A percentile compares a stretch with the other conserved stretches of the same genome.
phyloP scores from a whole-genome alignment of 139 green algal species.

The Axilococcus clingmanii region DNA sequence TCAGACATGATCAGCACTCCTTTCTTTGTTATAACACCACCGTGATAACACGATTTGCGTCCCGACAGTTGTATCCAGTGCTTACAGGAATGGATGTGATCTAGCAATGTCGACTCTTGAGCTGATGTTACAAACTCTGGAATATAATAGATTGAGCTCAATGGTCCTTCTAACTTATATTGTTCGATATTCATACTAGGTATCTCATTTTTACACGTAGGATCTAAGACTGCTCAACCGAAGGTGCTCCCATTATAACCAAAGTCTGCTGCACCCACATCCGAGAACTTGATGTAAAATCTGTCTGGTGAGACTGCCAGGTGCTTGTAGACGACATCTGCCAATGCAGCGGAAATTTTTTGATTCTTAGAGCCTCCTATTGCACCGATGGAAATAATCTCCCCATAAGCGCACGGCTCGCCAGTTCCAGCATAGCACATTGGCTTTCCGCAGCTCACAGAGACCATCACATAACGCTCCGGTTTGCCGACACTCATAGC shows the following conservation, averaged over 20 bases:
- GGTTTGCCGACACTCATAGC: neutral
- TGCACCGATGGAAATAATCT: slow-evolving; percentile 1
- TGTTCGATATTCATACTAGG: too few relatives aligned
- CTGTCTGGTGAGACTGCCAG: neutral
- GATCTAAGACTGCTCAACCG: too few relatives aligned
- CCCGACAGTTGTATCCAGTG: too few relatives aligned
- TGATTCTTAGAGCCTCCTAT: neutral
- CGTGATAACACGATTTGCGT: too few relatives aligned
- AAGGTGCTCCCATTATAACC: slow-evolving; percentile 2
- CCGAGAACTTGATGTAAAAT: neutral
- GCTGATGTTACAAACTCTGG: too few relatives aligned
- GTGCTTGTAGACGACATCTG: neutral
- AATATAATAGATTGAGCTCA: too few relatives aligned
- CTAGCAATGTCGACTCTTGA: too few relatives aligned
- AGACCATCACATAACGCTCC: neutral
- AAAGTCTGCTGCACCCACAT: neutral
- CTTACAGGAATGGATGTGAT: too few relatives aligned
- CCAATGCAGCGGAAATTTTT: neutral
- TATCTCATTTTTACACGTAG: too few relatives aligned
- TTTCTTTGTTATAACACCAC: too few relatives aligned
- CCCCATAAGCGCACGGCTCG: neutral
- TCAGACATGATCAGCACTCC: too few relatives aligned
- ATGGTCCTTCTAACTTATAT: too few relatives aligned
- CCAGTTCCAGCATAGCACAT: slow-evolving; percentile 2
- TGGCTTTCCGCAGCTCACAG: neutral